Evolutionary conservation across 768 basidiomycete species (phyloP), one percentile per base, ranked within the genome.

Genomic region (Russula emetica): DNA sequence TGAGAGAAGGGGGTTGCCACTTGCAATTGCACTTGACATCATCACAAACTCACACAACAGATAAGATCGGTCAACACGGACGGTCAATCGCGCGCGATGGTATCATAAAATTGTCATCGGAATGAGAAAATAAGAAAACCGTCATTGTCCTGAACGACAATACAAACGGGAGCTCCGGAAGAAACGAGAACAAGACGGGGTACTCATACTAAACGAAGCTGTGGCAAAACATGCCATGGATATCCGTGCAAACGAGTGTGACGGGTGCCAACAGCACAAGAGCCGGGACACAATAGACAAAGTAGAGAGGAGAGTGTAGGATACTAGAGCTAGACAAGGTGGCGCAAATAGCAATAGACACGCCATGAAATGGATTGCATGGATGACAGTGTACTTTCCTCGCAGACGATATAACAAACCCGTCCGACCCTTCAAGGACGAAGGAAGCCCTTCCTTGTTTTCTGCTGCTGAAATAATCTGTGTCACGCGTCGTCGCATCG

Each of bases 401-500:
- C 55, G 60, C 67, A 68, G 66, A 68, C 70, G 28, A 18, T 34
- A 51, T 45, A 66, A 71, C 61, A 71, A 56, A 70, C 67, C 64
- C 63, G 42, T 58, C 60, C 61, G 72, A 64, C 32, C 14, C 2
- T 57, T 78, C 79, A 89, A 70, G 85, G 78, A 69, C 87, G 83
- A 61, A 90, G 82, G 83, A 89, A 89, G 61, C 87, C 83, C 75
- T 87, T 88, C 83, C 86, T 88, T 75, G 66, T 61, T 67, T 45
- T 71, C 62, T 68, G 67, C 56, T 62, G 64, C 47, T 60, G 49
- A 34, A 36, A 64, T 5, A 10, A 42, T 34, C 18, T 1, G 34
- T 49, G 22, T 22, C 44, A 22, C 56, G 24, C 42, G 42, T 57
- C 62, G 56, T 54, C 20, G 51, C 52, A 36, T 55, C 47, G 67